These are phyloP conservation scores for Polytrichum formosum DNA, from an alignment of 225 moss, liverwort and hornwort species.

Conservation along the genomic window DNA sequence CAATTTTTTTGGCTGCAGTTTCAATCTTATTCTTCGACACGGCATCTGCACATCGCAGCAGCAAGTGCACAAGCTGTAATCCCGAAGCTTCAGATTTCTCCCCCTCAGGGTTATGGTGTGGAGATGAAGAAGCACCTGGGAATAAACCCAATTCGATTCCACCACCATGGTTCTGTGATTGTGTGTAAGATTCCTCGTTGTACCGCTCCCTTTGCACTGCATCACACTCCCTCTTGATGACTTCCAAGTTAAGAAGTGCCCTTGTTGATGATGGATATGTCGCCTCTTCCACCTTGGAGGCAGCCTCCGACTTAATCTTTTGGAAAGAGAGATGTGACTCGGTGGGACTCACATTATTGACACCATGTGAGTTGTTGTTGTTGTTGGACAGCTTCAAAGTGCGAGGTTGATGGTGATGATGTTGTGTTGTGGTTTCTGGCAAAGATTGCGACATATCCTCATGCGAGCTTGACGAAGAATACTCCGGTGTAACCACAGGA, in stretches of 20 bases:
- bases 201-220: constrained; percentile 46
- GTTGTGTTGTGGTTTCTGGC: constrained; percentile 4
- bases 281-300: constrained; percentile 32
- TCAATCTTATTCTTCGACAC: constrained; percentile 57
- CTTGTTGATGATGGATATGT: constrained; percentile 41
- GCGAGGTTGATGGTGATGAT: neutral
- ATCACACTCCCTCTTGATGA: constrained; percentile 58
- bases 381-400: constrained; percentile 29
- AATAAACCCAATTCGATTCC: constrained; percentile 37
- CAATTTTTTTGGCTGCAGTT: constrained; percentile 48
- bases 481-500: constrained; percentile 32
- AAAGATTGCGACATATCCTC: constrained; percentile 29
- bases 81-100: constrained; percentile 52
- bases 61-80: constrained; percentile 46
- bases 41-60: constrained; percentile 78
- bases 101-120: constrained; percentile 28
- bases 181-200: constrained; percentile 18
- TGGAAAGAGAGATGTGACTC: constrained; percentile 49
- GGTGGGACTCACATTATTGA: constrained; percentile 29
- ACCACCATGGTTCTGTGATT: constrained; percentile 23
- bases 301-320: constrained; percentile 30
- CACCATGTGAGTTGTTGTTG: constrained; percentile 3
- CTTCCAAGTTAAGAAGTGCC: constrained; percentile 44
- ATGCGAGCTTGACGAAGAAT: constrained; percentile 52
- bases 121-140: constrained; percentile 26